Conservation (phyloP, 2,329 filamentous ascomycete species). For the Pseudocercospora fuligena region DNA sequence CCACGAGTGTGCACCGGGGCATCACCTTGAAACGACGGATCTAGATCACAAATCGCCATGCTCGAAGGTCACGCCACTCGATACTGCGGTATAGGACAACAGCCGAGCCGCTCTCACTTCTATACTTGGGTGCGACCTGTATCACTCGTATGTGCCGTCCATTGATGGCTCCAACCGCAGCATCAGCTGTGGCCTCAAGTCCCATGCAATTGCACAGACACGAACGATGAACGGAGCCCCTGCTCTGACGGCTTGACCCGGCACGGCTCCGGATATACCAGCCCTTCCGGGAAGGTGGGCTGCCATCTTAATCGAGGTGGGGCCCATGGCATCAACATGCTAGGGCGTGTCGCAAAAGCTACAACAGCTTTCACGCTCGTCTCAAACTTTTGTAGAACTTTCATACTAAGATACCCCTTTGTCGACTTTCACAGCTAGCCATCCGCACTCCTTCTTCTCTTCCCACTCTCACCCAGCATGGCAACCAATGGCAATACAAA, state of each 20-base stretch:
- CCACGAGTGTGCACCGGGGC: conserved; percentile 45
- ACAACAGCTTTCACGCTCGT: neutral
- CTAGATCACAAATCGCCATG: conserved; percentile 22
- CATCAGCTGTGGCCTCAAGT: too few species aligned
- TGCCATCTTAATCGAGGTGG: neutral
- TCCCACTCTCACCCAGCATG: conserved; percentile 9
- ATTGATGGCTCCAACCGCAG: neutral
- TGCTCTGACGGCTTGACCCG: neutral
- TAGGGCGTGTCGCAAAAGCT: neutral
- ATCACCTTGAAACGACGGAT: conserved; percentile 49
- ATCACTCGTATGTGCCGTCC: neutral
- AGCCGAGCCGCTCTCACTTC: neutral
- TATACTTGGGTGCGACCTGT: neutral
- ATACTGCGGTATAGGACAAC: too few species aligned
- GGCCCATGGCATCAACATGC: neutral
- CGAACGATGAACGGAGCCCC: neutral
- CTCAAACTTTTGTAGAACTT: neutral
- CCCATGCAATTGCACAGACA: neutral
- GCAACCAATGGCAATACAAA: conserved; percentile 17
- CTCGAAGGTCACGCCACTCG: too few species aligned
- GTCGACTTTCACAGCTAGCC: neutral
- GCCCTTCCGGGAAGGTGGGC: neutral
- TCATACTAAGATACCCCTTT: conserved; percentile 13
- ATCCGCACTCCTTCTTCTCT: neutral
- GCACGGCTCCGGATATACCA: neutral